These are phyloP conservation scores for Eucalyptus guilfoylei DNA, from an alignment of 345 rosid genomes.

Conservation along the genomic window DNA sequence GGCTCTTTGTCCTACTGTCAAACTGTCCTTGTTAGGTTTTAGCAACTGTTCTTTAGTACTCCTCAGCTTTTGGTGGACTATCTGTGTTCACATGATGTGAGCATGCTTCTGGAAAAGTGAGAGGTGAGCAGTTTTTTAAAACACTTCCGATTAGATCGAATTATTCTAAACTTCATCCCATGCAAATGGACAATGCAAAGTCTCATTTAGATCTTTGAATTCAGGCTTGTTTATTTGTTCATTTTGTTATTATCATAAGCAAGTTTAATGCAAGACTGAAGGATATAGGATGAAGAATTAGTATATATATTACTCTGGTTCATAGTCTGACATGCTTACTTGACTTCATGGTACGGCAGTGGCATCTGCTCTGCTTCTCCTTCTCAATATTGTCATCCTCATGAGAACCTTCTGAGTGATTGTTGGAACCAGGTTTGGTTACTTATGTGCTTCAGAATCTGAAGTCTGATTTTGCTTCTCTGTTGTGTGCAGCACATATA, in stretches of 20 bases:
- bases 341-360: background rate
- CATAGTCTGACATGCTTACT: background rate
- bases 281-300: background rate
- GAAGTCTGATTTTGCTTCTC: background rate
- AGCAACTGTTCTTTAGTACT: background rate
- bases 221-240: background rate
- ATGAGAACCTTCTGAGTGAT: background rate
- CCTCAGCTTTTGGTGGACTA: background rate
- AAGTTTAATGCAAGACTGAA: background rate
- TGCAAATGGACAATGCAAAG: background rate
- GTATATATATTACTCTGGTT: background rate
- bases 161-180: background rate
- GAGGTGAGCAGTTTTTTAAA: background rate
- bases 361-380: background rate
- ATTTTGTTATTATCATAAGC: background rate
- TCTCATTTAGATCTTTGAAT: background rate
- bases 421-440: background rate
- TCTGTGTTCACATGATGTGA: background rate
- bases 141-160: background rate
- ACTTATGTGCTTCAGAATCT: background rate
- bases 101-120: background rate
- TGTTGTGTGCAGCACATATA: background rate
- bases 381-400: background rate
- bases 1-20: background rate
- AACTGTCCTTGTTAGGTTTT: background rate